Evolutionary conservation across 768 basidiomycete genomes (phyloP).

Genomic region (Leccinum boreale): DNA sequence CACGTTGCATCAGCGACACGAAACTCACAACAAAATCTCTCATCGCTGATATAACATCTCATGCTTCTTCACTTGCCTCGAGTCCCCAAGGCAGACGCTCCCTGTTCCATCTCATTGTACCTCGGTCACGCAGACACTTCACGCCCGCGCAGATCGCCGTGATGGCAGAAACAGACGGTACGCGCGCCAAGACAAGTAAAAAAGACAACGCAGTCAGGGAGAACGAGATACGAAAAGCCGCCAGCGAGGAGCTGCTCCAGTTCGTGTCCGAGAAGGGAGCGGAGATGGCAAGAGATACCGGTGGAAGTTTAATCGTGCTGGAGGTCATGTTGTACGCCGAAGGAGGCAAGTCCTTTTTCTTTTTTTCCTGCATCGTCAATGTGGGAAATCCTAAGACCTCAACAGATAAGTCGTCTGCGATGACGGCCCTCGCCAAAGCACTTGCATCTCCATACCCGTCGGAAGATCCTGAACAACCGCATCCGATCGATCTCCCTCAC

Average conservation of each 20-base stretch:
- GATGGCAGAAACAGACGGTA: slow-evolving; percentile 70
- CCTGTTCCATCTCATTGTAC: slow-evolving; percentile 78
- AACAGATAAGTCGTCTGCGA: slow-evolving; percentile 69
- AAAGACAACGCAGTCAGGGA: slow-evolving; percentile 63
- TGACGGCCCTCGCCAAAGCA: slow-evolving; percentile 55
- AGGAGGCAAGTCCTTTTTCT: slow-evolving; percentile 52
- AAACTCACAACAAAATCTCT: slow-evolving; percentile 83
- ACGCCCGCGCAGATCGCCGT: slow-evolving; percentile 74
- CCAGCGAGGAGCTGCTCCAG: slow-evolving; percentile 69
- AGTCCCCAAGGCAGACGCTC: slow-evolving; percentile 77
- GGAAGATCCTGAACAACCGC: slow-evolving; percentile 44
- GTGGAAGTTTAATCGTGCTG: slow-evolving; percentile 70
- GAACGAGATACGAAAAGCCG: slow-evolving; percentile 68
- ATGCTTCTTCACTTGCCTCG: slow-evolving; percentile 54
- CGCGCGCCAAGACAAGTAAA: slow-evolving; percentile 76
- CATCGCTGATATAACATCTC: slow-evolving; percentile 61
- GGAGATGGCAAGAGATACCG: slow-evolving; percentile 66
- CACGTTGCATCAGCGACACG: slow-evolving; percentile 63
- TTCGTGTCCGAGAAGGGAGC: slow-evolving; percentile 65
- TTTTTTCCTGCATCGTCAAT: not conserved
- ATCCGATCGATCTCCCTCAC: slow-evolving; percentile 80
- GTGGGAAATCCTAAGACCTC: not conserved
- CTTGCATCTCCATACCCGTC: slow-evolving; percentile 58
- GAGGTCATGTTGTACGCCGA: slow-evolving; percentile 86
- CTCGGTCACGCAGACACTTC: slow-evolving; percentile 82